Base-by-base conservation (phyloP, 2,329 filamentous ascomycete genomes). In the Beauveria rudraprayagi region DNA sequence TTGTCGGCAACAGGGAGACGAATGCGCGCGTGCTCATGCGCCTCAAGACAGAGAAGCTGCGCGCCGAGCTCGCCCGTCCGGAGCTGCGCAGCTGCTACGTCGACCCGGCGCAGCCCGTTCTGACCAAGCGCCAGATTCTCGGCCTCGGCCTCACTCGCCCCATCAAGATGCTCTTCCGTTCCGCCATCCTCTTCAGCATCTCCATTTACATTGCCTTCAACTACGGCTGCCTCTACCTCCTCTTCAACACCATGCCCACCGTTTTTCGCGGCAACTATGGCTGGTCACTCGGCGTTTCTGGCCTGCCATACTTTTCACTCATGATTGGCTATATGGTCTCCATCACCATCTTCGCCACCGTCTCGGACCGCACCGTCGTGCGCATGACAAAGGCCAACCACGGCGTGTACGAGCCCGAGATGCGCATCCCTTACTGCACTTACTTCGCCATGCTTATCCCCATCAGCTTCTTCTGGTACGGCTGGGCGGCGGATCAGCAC, bases 111-210 rank as follows among this genome's bases (percentile, higher is more conserved):
- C 68, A 65, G 61, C 65, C 66, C 3, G 52, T 64, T 1, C 58
- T 67, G 4, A 59, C 62, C 10, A 65, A 63, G 66, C 63, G 67
- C 62, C 68, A 67, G 62, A 65, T 66, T 59, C 64, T 67, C 40
- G 48, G 66, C 58, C 88, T 86, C 66, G 79, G 81, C 37, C 72
- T 86, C 48, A 67, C 78, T 8, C 77, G 82, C 1, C 82, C 82
- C 1, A 63, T 80, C 46, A 81, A 80, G 66, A 76, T 83, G 72
- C 75, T 83, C 40, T 72, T 80, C 63, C 68, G 76, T 22, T 80
- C 79, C 3, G 77, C 78, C 19, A 75, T 82, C 63, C 71, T 83
- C 50, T 70, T 79, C 41, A 68, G 74, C 40, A 70, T 81, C 19
- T 78, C 78, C 1, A 63, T 80, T 5, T 82, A 82, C 70, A 75